Conservation (phyloP, 345 rosid genomes). For the Ceriops zippeliana region DNA sequence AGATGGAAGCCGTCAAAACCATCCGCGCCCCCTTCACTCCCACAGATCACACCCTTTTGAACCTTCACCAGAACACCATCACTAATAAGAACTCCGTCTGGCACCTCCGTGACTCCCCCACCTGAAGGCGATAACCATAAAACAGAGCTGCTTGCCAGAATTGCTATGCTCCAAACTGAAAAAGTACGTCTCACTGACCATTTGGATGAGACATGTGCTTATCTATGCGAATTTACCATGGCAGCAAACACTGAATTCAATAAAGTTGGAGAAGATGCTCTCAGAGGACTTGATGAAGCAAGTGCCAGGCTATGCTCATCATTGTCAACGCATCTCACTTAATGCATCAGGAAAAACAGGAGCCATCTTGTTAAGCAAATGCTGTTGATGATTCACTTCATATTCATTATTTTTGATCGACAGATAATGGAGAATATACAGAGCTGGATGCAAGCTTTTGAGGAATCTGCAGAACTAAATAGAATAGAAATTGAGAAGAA, state of each 20-base stretch:
- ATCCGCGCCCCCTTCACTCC: constrained; percentile 27
- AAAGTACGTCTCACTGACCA: constrained; percentile 83
- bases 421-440: constrained; percentile 86
- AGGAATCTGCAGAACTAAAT: constrained; percentile 67
- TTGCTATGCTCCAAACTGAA: constrained; percentile 75
- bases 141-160: constrained; percentile 77
- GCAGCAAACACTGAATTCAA: constrained; percentile 74
- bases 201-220: constrained; percentile 65
- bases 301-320: constrained; percentile 59
- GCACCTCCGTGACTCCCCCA: constrained; percentile 38
- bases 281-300: constrained; percentile 78
- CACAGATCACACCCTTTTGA: constrained; percentile 22
- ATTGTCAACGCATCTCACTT: background rate
- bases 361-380: background rate
- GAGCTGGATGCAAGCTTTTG: constrained; percentile 78
- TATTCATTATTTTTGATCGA: constrained; percentile 12
- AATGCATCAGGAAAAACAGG: background rate
- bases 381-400: constrained; percentile 19
- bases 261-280: constrained; percentile 86
- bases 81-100: constrained; percentile 24
- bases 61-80: constrained; percentile 20
- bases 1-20: constrained; percentile 45
- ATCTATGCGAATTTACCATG: constrained; percentile 74
- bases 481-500: constrained; percentile 55
- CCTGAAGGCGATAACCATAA: constrained; percentile 61